Evolutionary conservation across 164 flowering plant species (phyloP), one percentile per base, ranked within the genome.

Genomic region (Aristolochia californica): DNA sequence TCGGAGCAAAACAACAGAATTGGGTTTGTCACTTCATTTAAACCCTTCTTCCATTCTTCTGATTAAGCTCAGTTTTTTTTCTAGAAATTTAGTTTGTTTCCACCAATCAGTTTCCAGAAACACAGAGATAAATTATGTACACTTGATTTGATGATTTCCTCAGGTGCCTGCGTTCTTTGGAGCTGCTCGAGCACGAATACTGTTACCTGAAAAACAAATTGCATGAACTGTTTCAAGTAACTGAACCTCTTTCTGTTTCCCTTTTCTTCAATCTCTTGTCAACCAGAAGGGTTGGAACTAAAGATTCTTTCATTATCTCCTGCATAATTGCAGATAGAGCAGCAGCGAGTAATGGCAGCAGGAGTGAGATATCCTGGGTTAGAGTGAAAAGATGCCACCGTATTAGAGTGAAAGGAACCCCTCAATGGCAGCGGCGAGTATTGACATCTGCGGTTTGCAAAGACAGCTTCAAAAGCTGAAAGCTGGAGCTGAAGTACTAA

Each of bases 121-220:
- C 10, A 53, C 0, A 48, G 48, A 63, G 27, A 47, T 20, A 43
- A 24, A 14, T 60, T 2, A 17, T 17, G 21, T 7, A 10, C 10
- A 53, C 25, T n/a, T 30, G 49, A 3, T 55, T 48, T 50, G n/a
- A n/a, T n/a, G n/a, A n/a, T 57, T 65, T 38, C n/a, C n/a, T n/a
- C 72, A 87, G 97, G 67, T 88, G 98, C 56, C 44, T 84, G 69
- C 73, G 84, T 66, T 91, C 93, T 8, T 54, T 91, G 74, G 91
- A 86, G 76, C 48, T 85, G 44, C 67, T 88, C 21, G 98, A 91
- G 62, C 85, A 83, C 18, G 98, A 91, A 58, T 88, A 88, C 34
- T 83, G 93, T 61, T 83, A 81, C 67, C 85, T 91, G 48, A 83
- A 88, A 67, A 88, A 83, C 76, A 88, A 84, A 68, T 66, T 91